phyloP scores from a whole-genome alignment of 257 asterid genomes.

The Forsythia suspensa region DNA sequence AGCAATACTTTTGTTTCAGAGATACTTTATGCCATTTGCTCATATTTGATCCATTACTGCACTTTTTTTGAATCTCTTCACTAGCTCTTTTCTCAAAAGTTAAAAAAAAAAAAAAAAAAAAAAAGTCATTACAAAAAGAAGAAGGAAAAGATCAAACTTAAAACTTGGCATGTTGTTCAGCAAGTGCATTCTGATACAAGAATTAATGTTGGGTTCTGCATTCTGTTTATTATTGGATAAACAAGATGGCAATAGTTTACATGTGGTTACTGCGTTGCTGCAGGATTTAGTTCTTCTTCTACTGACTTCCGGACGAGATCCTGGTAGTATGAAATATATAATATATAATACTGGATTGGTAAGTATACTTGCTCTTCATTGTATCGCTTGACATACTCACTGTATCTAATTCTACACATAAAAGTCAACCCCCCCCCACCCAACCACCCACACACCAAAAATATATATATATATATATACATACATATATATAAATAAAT shows the following conservation, averaged over 20 bases:
- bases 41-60: neutral
- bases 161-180: neutral
- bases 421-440: neutral
- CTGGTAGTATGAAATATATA: too few relatives aligned
- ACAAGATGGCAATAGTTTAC: neutral
- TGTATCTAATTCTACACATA: neutral
- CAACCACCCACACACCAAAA: too few relatives aligned
- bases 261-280: constrained; percentile 5
- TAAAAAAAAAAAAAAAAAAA: neutral
- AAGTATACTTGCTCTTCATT: constrained; percentile 25
- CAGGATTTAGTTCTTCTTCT: constrained; percentile 79
- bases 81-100: neutral
- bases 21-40: neutral
- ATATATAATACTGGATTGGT: too few relatives aligned
- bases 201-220: constrained; percentile 1
- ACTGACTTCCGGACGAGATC: constrained; percentile 84
- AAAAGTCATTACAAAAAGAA: neutral
- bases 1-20: neutral
- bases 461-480: too few relatives aligned
- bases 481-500: too few relatives aligned
- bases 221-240: constrained; percentile 4
- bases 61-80: neutral
- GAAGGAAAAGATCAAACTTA: neutral
- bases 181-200: constrained; percentile 1
- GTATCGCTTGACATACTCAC: neutral